Evolutionary conservation across 1,284 basidiomycete species (phyloP).

Genomic region (Phlebopus sp.): DNA sequence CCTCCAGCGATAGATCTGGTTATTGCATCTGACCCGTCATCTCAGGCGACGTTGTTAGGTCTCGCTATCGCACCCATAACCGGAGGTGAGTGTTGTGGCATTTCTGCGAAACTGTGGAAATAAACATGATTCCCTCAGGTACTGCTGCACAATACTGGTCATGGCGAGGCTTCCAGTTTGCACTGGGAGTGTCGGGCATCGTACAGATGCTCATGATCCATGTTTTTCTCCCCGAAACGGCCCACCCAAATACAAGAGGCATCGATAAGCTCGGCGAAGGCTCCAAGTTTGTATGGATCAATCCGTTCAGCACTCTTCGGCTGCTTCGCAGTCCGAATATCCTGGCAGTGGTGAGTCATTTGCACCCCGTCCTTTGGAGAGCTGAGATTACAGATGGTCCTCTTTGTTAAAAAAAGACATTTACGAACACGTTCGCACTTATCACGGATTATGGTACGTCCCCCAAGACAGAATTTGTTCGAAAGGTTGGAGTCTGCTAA

Average conservation of each 20-base stretch:
- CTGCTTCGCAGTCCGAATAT: conserved; percentile 62
- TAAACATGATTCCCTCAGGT: too few relatives aligned
- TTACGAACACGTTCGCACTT: conserved; percentile 38
- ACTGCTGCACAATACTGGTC: conserved; percentile 53
- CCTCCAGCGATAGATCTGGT: not conserved
- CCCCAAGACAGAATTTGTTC: not conserved
- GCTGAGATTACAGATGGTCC: not conserved
- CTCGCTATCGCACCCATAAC: conserved; percentile 43
- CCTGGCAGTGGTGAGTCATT: conserved; percentile 45
- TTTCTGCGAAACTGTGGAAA: too few relatives aligned
- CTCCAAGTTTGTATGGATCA: conserved; percentile 47
- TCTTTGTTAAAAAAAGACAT: conserved; percentile 39
- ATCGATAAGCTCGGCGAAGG: conserved; percentile 37
- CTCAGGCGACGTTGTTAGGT: conserved; percentile 43
- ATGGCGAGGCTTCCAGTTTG: conserved; percentile 68
- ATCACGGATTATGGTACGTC: conserved; percentile 46
- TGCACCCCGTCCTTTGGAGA: not conserved
- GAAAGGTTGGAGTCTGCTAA: not conserved
- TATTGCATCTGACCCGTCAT: not conserved
- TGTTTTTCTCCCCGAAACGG: conserved; percentile 69
- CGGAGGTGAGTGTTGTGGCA: conserved; percentile 35
- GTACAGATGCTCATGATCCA: conserved; percentile 45
- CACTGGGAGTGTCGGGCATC: conserved; percentile 44
- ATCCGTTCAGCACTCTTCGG: conserved; percentile 53
- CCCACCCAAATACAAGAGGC: conserved; percentile 48